These are phyloP conservation scores for Annulohypoxylon maeteangense DNA, from an alignment of 495 filamentous ascomycete genomes.

Conservation along the genomic window DNA sequence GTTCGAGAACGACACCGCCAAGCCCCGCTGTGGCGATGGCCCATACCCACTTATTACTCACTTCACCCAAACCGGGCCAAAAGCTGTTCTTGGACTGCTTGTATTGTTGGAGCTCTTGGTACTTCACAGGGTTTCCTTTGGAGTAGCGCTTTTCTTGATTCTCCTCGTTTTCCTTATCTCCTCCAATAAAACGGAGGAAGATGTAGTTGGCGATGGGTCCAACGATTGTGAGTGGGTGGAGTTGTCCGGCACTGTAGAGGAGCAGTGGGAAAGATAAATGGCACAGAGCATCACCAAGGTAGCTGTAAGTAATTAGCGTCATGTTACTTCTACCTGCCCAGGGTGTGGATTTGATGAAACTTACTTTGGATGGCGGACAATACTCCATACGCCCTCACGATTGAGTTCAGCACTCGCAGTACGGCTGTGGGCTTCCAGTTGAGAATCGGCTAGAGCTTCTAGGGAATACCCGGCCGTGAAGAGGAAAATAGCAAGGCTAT, in stretches of 20 bases:
- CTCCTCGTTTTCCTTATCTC: slow-evolving; percentile 64
- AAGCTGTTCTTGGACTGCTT: slow-evolving; percentile 65
- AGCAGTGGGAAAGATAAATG: slow-evolving; percentile 63
- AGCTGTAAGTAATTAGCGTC: slow-evolving; percentile 52
- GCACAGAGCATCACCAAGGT: slow-evolving; percentile 66
- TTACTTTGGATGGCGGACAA: slow-evolving; percentile 71
- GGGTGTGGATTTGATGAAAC: slow-evolving; percentile 29
- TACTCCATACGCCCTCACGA: slow-evolving; percentile 66
- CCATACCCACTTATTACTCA: slow-evolving; percentile 66
- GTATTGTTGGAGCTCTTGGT: slow-evolving; percentile 60
- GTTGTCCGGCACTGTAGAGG: slow-evolving; percentile 61
- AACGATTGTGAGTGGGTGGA: slow-evolving; percentile 63
- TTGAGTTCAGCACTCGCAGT: slow-evolving; percentile 47
- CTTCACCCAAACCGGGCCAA: slow-evolving; percentile 62
- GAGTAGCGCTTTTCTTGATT: slow-evolving; percentile 62
- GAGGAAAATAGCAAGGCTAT: slow-evolving; percentile 62
- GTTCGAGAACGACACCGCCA: slow-evolving; percentile 46
- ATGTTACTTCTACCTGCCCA: neutral
- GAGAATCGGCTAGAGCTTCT: slow-evolving; percentile 65
- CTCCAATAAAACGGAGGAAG: slow-evolving; percentile 65
- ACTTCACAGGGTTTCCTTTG: slow-evolving; percentile 58
- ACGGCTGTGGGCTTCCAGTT: slow-evolving; percentile 54
- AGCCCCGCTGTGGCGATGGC: slow-evolving; percentile 59
- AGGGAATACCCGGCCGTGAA: slow-evolving; percentile 65
- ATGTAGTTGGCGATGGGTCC: slow-evolving; percentile 67